phyloP scores from a whole-genome alignment of 768 basidiomycete species.

The Kwoniella dendrophila region DNA sequence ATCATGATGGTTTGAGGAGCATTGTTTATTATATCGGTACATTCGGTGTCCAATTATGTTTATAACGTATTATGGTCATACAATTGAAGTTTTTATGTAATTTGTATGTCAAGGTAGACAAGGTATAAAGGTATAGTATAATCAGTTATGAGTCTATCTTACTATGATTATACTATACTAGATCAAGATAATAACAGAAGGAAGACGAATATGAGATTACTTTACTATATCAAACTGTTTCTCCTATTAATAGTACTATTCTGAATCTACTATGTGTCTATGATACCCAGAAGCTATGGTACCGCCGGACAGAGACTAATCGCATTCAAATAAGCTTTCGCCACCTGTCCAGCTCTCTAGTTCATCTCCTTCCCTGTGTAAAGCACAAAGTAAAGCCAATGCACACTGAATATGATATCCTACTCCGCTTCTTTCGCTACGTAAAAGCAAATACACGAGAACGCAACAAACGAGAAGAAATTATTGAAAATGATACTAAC shows the following conservation, averaged over 20 bases:
- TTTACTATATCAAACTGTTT: conserved; percentile 63
- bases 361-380: neutral
- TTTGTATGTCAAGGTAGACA: too few species aligned
- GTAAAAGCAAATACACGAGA: conserved; percentile 63
- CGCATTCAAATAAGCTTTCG: neutral
- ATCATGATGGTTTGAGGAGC: too few species aligned
- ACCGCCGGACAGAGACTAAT: neutral
- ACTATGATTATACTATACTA: too few species aligned
- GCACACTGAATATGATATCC: neutral
- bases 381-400: neutral
- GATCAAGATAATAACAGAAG: neutral
- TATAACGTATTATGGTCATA: too few species aligned
- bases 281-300: neutral
- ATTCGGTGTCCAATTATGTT: too few species aligned
- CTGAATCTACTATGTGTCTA: too few species aligned
- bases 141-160: too few species aligned
- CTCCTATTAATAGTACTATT: too few species aligned
- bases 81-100: neutral
- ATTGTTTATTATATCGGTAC: too few species aligned
- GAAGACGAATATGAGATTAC: conserved; percentile 60
- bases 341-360: neutral
- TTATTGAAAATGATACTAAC: conserved; percentile 66
- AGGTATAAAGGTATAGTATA: too few species aligned
- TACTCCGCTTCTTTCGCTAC: conserved; percentile 55
- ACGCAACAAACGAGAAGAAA: conserved; percentile 23